Evolutionary conservation across 179 eudicot genomes (phyloP).

Genomic region (Amaranthus tricolor): DNA sequence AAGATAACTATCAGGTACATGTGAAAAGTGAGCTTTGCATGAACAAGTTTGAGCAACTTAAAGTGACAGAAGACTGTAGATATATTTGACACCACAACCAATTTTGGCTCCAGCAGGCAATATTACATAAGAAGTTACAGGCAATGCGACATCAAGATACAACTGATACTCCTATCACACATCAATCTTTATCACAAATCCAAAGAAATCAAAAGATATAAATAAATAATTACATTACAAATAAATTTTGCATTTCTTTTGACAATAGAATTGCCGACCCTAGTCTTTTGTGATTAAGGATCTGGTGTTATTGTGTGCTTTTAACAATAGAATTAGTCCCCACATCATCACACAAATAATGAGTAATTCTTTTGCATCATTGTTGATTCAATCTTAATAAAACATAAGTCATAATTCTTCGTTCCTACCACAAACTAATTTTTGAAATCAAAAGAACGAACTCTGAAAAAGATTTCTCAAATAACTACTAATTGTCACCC

Average conservation of each 20-base stretch:
- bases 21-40: neutral
- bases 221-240: neutral
- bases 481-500: neutral
- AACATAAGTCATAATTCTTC: neutral
- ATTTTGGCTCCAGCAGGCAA: conserved; percentile 1
- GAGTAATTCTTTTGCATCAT: neutral
- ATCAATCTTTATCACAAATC: neutral
- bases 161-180: conserved; percentile 1
- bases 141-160: neutral
- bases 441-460: neutral
- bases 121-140: neutral
- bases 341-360: neutral
- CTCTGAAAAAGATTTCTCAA: neutral
- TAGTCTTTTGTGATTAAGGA: too few species aligned
- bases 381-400: too few species aligned
- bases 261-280: neutral
- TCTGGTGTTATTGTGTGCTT: too few species aligned
- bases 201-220: neutral
- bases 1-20: conserved; percentile 10
- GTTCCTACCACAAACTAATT: neutral
- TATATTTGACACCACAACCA: neutral
- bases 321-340: neutral
- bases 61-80: neutral
- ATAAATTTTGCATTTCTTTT: neutral
- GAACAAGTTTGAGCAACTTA: conserved; percentile 5